A percentile compares a stretch with the other conserved stretches of the same genome.
Evolutionary conservation across 2,329 filamentous ascomycete genomes (phyloP).

Genomic region (Penicillium sp.): DNA sequence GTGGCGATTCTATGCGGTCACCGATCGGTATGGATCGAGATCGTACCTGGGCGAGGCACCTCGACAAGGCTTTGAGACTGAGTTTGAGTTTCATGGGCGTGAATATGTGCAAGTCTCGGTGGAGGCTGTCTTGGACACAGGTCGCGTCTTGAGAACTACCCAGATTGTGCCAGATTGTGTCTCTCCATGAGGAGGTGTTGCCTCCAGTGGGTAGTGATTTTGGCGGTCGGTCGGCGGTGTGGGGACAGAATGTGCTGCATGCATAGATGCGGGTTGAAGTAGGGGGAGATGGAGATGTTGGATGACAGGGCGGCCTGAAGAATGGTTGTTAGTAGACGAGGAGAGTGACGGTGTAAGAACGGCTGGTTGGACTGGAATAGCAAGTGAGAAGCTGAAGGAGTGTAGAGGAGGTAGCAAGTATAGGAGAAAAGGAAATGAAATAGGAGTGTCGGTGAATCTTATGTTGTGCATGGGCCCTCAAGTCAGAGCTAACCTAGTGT

Average conservation of each 20-base stretch:
- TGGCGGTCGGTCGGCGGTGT: constrained; percentile 3
- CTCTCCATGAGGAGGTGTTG: constrained; percentile 31
- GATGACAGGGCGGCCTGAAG: background rate
- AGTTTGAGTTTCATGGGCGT: constrained; percentile 29
- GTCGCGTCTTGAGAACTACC: constrained; percentile 37
- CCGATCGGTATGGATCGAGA: constrained; percentile 33
- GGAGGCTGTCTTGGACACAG: constrained; percentile 41
- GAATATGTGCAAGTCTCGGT: constrained; percentile 48
- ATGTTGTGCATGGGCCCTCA: background rate
- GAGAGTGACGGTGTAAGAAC: background rate
- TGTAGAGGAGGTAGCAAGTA: background rate
- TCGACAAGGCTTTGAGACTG: constrained; percentile 41
- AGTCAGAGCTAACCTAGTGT: background rate
- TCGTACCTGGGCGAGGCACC: constrained; percentile 36
- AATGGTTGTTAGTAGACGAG: background rate
- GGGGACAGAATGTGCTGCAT: constrained; percentile 22
- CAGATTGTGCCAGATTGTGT: constrained; percentile 26
- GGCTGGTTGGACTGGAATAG: background rate
- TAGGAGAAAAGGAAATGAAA: constrained; percentile 70
- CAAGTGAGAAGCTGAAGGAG: background rate
- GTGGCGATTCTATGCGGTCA: constrained; percentile 59
- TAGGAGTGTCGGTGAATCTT: constrained; percentile 57
- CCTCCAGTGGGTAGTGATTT: constrained; percentile 13
- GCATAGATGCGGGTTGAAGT: constrained; percentile 8
- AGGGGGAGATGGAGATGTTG: too few species aligned